Base-by-base conservation (phyloP, 768 basidiomycete species). In the Boletus pseudopeckii region DNA sequence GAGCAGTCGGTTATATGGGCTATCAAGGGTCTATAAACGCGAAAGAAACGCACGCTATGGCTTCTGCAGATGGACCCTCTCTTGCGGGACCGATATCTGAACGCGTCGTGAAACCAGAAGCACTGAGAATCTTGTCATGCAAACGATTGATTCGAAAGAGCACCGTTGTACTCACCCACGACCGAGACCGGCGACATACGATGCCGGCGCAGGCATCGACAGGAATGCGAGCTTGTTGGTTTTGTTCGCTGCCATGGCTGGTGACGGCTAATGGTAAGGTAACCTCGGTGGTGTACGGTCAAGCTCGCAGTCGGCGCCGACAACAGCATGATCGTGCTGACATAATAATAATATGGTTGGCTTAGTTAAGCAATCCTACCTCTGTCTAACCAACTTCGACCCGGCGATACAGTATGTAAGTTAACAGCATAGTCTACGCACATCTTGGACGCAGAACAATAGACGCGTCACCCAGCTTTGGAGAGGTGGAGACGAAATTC, bases 1-100 rank as follows among this genome's bases (percentile, higher is more conserved):
- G n/a, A 8, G n/a, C 13, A 5, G 24, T 24, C 11, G 17, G 24
- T 48, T 44, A 9, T 48, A 37, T 14, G 13, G 7, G 14, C 28
- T n/a, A 22, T 11, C 17, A 1, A 6, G 7, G 5, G 6, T 5
- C 17, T 0, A 38, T 40, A 43, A 39, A 18, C 32, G n/a, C 1
- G 14, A 17, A 20, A 15, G 5, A 15, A 15, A 81, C 88, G 45
- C 61, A 92, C 87, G 92, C 95, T 46, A 96, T 78, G 0, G 86
- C 85, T 72, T 95, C 93, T 32, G 92, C 94, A 17, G 90, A 91
- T 0, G 95, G 93, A 0, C 92, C 93, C 65, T 97, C 95, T 69
- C 97, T 78, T 8, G 97, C 97, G 34, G 97, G 97, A 66, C 97
- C 97, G 54, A 99, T 98, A 84, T 98, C 97, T 39, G 93, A 96